Evolutionary conservation across 345 rosid genomes (phyloP).

Genomic region (Hevea brasiliensis): DNA sequence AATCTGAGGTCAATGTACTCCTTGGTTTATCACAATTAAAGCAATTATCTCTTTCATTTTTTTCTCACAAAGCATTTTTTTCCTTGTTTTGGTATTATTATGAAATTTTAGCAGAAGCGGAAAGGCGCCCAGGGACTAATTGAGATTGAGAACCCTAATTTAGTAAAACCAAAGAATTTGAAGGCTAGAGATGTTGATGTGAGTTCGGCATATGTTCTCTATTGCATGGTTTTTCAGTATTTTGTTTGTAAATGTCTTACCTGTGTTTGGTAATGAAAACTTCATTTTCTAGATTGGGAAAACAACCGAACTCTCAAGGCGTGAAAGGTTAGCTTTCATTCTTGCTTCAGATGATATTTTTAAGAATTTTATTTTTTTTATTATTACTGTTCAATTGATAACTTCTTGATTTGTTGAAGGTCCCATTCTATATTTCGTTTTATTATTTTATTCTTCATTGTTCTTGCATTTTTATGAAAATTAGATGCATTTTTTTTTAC

Average conservation of each 20-base stretch:
- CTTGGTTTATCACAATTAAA: not conserved
- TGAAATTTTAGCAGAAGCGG: constrained; percentile 43
- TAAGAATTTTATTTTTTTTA: not conserved
- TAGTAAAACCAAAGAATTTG: constrained; percentile 61
- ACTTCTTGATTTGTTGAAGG: not conserved
- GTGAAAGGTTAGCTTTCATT: constrained; percentile 64
- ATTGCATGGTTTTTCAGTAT: not conserved
- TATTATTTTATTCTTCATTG: not conserved
- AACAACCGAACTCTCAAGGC: constrained; percentile 84
- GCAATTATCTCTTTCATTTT: not conserved
- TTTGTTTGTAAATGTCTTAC: not conserved
- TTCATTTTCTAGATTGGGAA: constrained; percentile 47
- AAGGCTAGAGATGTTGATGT: constrained; percentile 73
- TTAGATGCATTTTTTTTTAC: not conserved
- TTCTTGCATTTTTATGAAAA: not conserved
- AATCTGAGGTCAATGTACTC: not conserved
- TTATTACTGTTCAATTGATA: not conserved
- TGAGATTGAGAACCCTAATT: constrained; percentile 76
- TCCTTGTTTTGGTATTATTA: not conserved
- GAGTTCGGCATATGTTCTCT: constrained; percentile 26
- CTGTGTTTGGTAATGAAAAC: not conserved
- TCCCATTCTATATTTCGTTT: not conserved
- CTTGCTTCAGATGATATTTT: not conserved
- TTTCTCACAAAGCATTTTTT: not conserved
- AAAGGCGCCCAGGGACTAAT: constrained; percentile 75